phyloP scores from a whole-genome alignment of 176 grass and related monocot species.

The Oryza punctata region DNA sequence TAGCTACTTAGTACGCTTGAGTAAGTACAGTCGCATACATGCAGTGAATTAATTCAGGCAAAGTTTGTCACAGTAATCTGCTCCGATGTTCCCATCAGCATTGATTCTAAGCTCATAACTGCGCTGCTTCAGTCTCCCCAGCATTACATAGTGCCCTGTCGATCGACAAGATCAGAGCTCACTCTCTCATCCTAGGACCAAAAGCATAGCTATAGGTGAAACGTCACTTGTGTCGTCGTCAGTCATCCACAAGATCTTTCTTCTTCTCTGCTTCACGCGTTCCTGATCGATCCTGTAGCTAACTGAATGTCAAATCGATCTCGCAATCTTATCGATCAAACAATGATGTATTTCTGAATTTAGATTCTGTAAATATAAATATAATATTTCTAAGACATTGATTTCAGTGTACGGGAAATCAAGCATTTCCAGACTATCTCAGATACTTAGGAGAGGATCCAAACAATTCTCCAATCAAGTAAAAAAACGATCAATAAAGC shows the following conservation, averaged over 20 bases:
- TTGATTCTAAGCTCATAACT: neutral
- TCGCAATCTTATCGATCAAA: neutral
- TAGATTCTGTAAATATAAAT: too few relatives aligned
- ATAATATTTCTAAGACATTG: too few relatives aligned
- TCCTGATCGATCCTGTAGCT: neutral
- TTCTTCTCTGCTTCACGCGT: neutral
- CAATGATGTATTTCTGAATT: too few relatives aligned
- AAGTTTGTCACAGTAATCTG: neutral
- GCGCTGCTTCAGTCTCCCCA: neutral
- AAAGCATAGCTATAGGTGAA: neutral
- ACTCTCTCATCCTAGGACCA: neutral
- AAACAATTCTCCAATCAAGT: too few relatives aligned
- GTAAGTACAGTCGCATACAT: neutral
- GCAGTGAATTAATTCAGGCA: neutral
- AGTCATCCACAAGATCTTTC: neutral
- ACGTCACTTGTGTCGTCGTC: neutral
- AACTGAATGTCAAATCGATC: neutral
- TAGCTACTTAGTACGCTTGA: neutral
- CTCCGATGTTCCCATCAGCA: neutral
- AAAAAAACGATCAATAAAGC: too few relatives aligned
- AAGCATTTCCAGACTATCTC: too few relatives aligned
- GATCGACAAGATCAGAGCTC: neutral
- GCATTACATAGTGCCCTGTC: neutral
- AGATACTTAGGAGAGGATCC: too few relatives aligned
- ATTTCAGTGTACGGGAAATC: too few relatives aligned